phyloP scores from a whole-genome alignment of 2,329 filamentous ascomycete genomes.

The Alternaria metachromatica region DNA sequence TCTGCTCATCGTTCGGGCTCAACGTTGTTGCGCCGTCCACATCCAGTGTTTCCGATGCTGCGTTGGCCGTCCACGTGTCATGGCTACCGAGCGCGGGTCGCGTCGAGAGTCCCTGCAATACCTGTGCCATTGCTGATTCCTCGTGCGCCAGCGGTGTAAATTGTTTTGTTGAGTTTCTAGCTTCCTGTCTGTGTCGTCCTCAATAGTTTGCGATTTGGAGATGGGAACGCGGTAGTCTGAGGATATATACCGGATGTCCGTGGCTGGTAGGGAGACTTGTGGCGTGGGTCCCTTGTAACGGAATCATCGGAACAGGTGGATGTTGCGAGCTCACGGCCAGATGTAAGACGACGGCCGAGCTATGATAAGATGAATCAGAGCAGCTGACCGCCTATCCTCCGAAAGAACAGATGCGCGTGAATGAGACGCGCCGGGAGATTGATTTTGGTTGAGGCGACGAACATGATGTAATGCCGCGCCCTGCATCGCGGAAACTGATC shows the following conservation, averaged over 20 bases:
- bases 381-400: slow-evolving; percentile 15
- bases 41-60: slow-evolving; percentile 36
- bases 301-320: slow-evolving; percentile 13
- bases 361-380: slow-evolving; percentile 1
- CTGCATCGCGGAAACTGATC: background rate
- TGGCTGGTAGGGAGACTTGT: slow-evolving; percentile 12
- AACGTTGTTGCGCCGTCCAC: slow-evolving; percentile 53
- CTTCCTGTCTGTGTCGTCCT: slow-evolving; percentile 4
- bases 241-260: slow-evolving; percentile 6
- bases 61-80: slow-evolving; percentile 38
- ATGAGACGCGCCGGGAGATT: background rate
- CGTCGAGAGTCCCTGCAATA: slow-evolving; percentile 37
- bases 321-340: background rate
- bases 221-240: background rate
- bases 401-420: slow-evolving; percentile 8
- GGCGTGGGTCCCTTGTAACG: slow-evolving; percentile 18
- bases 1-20: slow-evolving; percentile 44
- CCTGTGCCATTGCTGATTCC: slow-evolving; percentile 35
- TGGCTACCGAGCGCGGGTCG: slow-evolving; percentile 22
- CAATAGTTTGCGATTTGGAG: background rate
- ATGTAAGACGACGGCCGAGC: background rate
- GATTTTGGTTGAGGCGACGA: background rate
- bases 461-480: slow-evolving; percentile 9
- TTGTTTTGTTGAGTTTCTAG: slow-evolving; percentile 9
- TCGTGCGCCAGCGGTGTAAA: slow-evolving; percentile 22